phyloP scores from a whole-genome alignment of 345 rosid species.

The Ceriops decandra region DNA sequence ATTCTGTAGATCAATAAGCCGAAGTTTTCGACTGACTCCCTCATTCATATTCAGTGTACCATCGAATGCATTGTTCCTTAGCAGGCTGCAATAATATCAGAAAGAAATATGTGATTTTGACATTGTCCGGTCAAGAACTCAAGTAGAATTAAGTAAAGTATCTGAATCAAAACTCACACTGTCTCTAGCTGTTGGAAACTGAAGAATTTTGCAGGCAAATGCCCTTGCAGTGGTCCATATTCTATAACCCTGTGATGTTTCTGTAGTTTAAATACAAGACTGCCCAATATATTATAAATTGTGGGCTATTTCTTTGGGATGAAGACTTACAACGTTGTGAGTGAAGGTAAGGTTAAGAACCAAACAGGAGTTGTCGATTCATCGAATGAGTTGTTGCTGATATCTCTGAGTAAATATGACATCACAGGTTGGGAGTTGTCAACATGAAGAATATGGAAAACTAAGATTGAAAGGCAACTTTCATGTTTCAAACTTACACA shows the following conservation, averaged over 20 bases:
- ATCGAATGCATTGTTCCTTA: conserved; percentile 63
- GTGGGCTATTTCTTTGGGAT: not conserved
- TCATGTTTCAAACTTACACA: conserved; percentile 44
- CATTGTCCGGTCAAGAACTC: conserved; percentile 3
- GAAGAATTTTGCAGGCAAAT: conserved; percentile 57
- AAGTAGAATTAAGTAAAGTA: not conserved
- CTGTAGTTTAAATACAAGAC: conserved; percentile 5
- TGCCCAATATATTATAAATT: not conserved
- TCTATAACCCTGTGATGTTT: conserved; percentile 56
- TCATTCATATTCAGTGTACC: conserved; percentile 61
- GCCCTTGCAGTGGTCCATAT: conserved; percentile 67
- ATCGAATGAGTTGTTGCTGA: conserved; percentile 76
- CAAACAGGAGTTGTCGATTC: conserved; percentile 68
- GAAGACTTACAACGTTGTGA: conserved; percentile 71
- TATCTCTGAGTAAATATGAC: conserved; percentile 52
- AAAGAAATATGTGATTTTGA: conserved; percentile 2
- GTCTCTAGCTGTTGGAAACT: conserved; percentile 66
- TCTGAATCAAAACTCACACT: conserved; percentile 54
- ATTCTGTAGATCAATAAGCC: conserved; percentile 67
- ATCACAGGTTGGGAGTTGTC: conserved; percentile 3
- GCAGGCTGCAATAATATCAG: conserved; percentile 44
- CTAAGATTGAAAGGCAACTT: not conserved
- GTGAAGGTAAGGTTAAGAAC: conserved; percentile 82
- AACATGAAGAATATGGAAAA: not conserved
- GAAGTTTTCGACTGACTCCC: conserved; percentile 47